phyloP scores from a whole-genome alignment of 305 asterid species.

The Fraxinus baroniana region DNA sequence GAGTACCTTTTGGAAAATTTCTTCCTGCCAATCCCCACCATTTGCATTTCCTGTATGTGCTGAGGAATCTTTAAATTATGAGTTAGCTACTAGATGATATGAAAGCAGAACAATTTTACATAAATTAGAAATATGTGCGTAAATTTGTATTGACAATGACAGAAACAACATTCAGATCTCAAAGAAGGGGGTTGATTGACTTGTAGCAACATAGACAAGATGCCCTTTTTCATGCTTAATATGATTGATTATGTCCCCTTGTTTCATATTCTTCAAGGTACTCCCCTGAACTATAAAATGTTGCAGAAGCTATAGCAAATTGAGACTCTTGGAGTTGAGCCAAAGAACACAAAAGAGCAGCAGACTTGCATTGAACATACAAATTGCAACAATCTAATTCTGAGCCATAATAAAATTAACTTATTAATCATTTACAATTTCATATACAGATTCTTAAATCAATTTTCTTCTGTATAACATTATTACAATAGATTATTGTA shows the following conservation, averaged over 20 bases:
- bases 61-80: constrained; percentile 52
- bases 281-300: background rate
- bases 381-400: background rate
- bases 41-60: constrained; percentile 74
- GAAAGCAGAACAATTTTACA: constrained; percentile 16
- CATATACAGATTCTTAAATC: background rate
- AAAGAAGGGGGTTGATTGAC: too few relatives aligned
- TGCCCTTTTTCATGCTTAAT: too few relatives aligned
- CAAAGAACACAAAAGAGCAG: background rate
- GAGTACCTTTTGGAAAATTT: constrained; percentile 80
- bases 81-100: constrained; percentile 27
- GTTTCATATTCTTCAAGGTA: background rate
- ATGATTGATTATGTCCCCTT: too few relatives aligned
- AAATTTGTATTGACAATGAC: background rate
- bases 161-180: too few relatives aligned
- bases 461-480: too few relatives aligned
- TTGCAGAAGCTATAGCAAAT: background rate
- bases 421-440: background rate
- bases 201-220: too few relatives aligned
- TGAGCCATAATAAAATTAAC: constrained; percentile 3
- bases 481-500: too few relatives aligned
- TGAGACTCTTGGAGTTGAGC: background rate
- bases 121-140: too few relatives aligned
- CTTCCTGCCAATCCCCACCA: constrained; percentile 93
- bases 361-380: background rate